A percentile compares a stretch with the other conserved stretches of the same genome.
These are phyloP conservation scores for Boletus rex-veris DNA, from an alignment of 768 basidiomycete genomes.

Conservation along the genomic window DNA sequence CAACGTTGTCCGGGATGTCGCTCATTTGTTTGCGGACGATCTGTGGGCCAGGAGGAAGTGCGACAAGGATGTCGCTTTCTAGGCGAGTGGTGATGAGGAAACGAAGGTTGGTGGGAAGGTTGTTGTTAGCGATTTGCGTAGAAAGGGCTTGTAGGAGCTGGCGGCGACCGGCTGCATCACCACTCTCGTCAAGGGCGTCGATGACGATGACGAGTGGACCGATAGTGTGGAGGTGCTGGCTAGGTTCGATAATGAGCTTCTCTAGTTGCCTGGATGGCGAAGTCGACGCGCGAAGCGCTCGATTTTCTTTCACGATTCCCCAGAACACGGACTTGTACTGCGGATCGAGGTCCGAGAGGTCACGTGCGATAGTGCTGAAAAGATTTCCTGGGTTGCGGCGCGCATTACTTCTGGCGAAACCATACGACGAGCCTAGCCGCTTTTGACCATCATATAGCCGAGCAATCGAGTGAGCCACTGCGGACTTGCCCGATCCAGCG, in stretches of 20 bases:
- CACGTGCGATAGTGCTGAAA: slow-evolving; percentile 16
- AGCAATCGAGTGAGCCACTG: not conserved
- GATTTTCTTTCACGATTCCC: not conserved
- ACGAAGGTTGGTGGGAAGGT: slow-evolving; percentile 14
- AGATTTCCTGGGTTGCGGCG: slow-evolving; percentile 12
- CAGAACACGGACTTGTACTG: not conserved
- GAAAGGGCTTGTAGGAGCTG: slow-evolving; percentile 16
- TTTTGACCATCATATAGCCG: not conserved
- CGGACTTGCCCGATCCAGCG: not conserved
- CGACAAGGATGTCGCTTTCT: not conserved
- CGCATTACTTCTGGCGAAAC: slow-evolving; percentile 8
- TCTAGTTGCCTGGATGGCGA: not conserved
- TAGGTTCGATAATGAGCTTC: not conserved
- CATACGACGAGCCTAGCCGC: slow-evolving; percentile 2
- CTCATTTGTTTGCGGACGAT: not conserved
- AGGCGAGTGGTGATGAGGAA: slow-evolving; percentile 8
- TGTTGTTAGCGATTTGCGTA: not conserved
- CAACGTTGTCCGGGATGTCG: not conserved
- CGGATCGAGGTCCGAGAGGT: not conserved
- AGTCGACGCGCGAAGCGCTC: not conserved
- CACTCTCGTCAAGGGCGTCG: slow-evolving; percentile 28
- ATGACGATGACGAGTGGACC: not conserved
- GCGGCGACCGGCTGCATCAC: slow-evolving; percentile 1
- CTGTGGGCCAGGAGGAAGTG: not conserved
- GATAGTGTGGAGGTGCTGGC: not conserved